Percentiles rank a stretch among this genome's conserved stretches.
These are phyloP conservation scores for Saccharum officinarum DNA, from an alignment of 176 grass and related monocot genomes.

Conservation along the genomic window DNA sequence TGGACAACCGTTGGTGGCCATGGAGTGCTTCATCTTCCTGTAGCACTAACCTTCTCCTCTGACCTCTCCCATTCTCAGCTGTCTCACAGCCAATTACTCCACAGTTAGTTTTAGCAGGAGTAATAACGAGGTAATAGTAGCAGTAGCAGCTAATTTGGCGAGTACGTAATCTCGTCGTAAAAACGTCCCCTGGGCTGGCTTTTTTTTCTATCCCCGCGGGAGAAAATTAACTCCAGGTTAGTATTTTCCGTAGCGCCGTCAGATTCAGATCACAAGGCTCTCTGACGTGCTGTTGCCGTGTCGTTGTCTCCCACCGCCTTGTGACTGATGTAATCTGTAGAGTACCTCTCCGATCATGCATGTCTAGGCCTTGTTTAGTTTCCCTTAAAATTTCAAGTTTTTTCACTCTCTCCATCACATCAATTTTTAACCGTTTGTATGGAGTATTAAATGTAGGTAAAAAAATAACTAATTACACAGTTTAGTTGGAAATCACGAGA, in stretches of 20 bases:
- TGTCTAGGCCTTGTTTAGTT: too few relatives aligned
- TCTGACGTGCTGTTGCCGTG: neutral
- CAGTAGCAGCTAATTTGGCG: neutral
- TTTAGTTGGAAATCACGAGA: too few relatives aligned
- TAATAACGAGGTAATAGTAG: neutral
- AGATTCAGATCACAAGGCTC: neutral
- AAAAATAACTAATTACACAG: too few relatives aligned
- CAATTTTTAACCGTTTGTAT: too few relatives aligned
- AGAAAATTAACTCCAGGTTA: neutral
- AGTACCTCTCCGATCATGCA: too few relatives aligned
- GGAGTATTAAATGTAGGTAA: too few relatives aligned
- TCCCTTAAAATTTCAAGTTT: too few relatives aligned
- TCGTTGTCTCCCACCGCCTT: neutral
- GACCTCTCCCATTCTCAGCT: neutral
- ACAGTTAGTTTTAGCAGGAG: neutral
- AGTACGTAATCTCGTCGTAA: constrained; percentile 6
- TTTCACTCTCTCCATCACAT: too few relatives aligned
- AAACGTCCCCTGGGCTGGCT: neutral
- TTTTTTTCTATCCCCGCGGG: constrained; percentile 34
- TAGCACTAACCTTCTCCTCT: neutral
- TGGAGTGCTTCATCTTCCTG: constrained; percentile 97
- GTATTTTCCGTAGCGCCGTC: neutral
- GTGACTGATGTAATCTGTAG: too few relatives aligned
- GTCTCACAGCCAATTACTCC: neutral
- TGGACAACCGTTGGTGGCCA: constrained; percentile 83